Evolutionary conservation across 2,329 filamentous ascomycete species (phyloP).

Genomic region (Aspergillus sp.): DNA sequence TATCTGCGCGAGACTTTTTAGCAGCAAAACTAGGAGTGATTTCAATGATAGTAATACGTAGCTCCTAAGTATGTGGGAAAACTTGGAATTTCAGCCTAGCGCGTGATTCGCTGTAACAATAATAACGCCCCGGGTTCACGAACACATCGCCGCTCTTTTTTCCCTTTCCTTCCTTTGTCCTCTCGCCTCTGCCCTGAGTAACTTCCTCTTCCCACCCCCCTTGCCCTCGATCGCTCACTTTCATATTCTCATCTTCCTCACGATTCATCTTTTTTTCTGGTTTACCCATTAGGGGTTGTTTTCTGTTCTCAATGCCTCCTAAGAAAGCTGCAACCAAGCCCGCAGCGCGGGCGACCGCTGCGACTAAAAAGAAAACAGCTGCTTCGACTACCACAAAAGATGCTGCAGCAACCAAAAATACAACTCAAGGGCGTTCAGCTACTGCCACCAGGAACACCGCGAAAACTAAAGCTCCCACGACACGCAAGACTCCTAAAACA

Average conservation of each 20-base stretch:
- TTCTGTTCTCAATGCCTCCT: slow-evolving; percentile 26
- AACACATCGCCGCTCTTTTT: slow-evolving; percentile 1
- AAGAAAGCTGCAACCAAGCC: slow-evolving; percentile 28
- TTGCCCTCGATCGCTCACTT: background rate
- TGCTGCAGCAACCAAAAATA: slow-evolving; percentile 23
- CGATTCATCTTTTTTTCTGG: background rate
- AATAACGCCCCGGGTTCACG: background rate
- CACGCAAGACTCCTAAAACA: slow-evolving; percentile 26
- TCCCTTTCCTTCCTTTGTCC: slow-evolving; percentile 7
- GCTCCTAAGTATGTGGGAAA: background rate
- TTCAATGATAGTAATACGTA: background rate
- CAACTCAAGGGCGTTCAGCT: slow-evolving; percentile 16
- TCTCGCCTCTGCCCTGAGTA: slow-evolving; percentile 6
- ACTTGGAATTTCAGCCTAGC: slow-evolving; percentile 2
- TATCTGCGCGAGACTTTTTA: background rate
- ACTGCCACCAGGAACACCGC: slow-evolving; percentile 23
- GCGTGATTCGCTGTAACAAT: slow-evolving; percentile 10
- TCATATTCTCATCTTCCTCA: background rate
- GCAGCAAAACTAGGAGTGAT: background rate
- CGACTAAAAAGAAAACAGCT: slow-evolving; percentile 19
- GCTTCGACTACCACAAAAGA: slow-evolving; percentile 13
- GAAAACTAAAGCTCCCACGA: slow-evolving; percentile 17
- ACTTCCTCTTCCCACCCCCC: background rate
- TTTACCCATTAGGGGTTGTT: background rate
- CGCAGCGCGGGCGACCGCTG: slow-evolving; percentile 15